Evolutionary conservation across 345 rosid genomes (phyloP).

Genomic region (Brassica cretica): DNA sequence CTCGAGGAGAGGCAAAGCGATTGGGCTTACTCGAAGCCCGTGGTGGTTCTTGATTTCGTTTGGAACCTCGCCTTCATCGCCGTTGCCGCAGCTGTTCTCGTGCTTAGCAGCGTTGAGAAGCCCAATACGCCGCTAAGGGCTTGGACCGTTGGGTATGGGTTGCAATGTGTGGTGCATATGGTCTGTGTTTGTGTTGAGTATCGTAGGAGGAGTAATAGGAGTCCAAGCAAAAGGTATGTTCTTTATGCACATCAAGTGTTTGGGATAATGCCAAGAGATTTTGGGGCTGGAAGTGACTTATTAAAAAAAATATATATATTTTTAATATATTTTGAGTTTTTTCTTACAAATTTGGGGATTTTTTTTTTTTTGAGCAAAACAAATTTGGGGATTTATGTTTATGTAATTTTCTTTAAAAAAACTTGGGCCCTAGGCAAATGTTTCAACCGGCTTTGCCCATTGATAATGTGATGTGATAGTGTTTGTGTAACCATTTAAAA

Average conservation of each 20-base stretch:
- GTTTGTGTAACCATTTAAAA: conserved; percentile 3
- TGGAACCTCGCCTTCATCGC: conserved; percentile 91
- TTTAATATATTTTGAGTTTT: too few relatives aligned
- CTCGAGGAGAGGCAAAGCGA: conserved; percentile 97
- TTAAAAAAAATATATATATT: too few relatives aligned
- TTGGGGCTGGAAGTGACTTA: too few relatives aligned
- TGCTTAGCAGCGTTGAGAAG: conserved; percentile 59
- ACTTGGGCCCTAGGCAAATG: too few relatives aligned
- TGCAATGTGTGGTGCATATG: conserved; percentile 87
- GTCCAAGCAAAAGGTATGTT: conserved; percentile 49
- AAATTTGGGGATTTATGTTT: too few relatives aligned
- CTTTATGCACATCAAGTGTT: not conserved
- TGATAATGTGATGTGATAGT: not conserved
- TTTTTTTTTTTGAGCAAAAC: too few relatives aligned
- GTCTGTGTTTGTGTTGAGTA: conserved; percentile 76
- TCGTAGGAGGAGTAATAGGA: conserved; percentile 50
- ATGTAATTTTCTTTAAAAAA: too few relatives aligned
- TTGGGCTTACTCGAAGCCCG: conserved; percentile 97
- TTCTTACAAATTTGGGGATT: too few relatives aligned
- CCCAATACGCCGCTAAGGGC: conserved; percentile 74
- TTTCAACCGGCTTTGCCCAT: too few relatives aligned
- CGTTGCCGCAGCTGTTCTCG: conserved; percentile 59
- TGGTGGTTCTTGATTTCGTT: conserved; percentile 73
- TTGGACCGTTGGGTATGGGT: conserved; percentile 80
- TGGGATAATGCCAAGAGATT: not conserved